A percentile compares a stretch with the other conserved stretches of the same genome.
These are phyloP conservation scores for Plasmopara viticola DNA, from an alignment of 352 stramenopile genomes.

Conservation along the genomic window DNA sequence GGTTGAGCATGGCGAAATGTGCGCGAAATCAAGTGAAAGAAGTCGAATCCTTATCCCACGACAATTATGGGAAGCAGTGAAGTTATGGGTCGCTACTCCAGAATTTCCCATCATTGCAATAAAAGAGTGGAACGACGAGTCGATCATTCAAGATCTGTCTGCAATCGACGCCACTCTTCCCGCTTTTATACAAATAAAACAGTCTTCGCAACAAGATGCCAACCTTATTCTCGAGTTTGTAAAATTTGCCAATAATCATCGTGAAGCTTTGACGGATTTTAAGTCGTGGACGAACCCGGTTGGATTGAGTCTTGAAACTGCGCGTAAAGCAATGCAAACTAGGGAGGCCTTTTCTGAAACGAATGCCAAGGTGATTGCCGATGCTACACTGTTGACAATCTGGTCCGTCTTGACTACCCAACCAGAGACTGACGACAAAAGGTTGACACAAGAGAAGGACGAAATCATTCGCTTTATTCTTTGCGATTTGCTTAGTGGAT, in stretches of 20 bases:
- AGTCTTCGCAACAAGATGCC: conserved; percentile 17
- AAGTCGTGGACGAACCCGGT: conserved; percentile 5
- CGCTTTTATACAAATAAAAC: conserved; percentile 27
- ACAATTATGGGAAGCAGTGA: conserved; percentile 35
- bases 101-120: conserved; percentile 18
- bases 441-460: conserved; percentile 6
- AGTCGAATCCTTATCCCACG: conserved; percentile 25
- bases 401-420: conserved; percentile 11
- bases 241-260: conserved; percentile 13
- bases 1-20: not conserved
- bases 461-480: conserved; percentile 24
- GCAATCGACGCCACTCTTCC: conserved; percentile 28
- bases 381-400: conserved; percentile 24
- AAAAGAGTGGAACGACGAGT: conserved; percentile 28
- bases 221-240: conserved; percentile 30
- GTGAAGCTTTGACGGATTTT: conserved; percentile 13
- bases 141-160: conserved; percentile 13
- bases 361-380: conserved; percentile 21
- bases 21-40: not conserved
- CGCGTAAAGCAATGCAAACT: conserved; percentile 24
- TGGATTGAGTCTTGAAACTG: conserved; percentile 18
- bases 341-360: conserved; percentile 14
- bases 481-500: conserved; percentile 13
- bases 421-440: conserved; percentile 1
- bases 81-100: conserved; percentile 24